These are phyloP conservation scores for Haematococcus lacustris DNA, from an alignment of 139 green algal genomes.

Conservation along the genomic window DNA sequence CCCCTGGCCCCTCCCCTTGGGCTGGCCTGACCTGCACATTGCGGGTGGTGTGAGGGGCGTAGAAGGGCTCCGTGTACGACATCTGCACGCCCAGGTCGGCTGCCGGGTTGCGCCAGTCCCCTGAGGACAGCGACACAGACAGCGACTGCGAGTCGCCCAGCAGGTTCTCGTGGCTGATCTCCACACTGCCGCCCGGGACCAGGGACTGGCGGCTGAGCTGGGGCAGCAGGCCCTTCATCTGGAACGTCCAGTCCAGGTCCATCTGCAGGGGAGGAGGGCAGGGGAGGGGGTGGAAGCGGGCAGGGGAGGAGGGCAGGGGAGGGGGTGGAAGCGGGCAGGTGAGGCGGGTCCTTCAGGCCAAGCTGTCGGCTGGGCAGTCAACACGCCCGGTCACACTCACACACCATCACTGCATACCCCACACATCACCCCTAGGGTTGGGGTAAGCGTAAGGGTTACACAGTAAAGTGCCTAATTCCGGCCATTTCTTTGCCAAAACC, in stretches of 20 bases:
- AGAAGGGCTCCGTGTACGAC: constrained; percentile 51
- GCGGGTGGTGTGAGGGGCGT: constrained; percentile 40
- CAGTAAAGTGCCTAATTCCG: no score
- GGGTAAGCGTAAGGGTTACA: no score
- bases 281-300: not conserved
- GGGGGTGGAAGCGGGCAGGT: no score
- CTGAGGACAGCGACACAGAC: constrained; percentile 32
- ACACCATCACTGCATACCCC: not conserved
- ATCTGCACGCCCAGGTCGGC: constrained; percentile 28
- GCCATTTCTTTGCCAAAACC: no score
- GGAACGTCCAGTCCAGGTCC: constrained; percentile 54
- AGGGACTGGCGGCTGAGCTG: constrained; percentile 36
- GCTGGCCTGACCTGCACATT: constrained; percentile 35
- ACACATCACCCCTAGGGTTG: no score
- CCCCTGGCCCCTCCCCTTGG: not conserved
- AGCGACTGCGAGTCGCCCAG: constrained; percentile 46
- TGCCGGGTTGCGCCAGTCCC: constrained; percentile 46
- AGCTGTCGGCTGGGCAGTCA: not conserved
- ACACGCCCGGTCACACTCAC: not conserved
- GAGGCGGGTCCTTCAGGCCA: no score
- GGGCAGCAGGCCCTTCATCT: constrained; percentile 42
- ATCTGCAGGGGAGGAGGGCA: constrained; percentile 21
- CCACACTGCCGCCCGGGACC: constrained; percentile 46
- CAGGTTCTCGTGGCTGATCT: constrained; percentile 53
- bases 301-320: not conserved